phyloP scores from a whole-genome alignment of 345 rosid genomes.

The Eutrema yunnanense region DNA sequence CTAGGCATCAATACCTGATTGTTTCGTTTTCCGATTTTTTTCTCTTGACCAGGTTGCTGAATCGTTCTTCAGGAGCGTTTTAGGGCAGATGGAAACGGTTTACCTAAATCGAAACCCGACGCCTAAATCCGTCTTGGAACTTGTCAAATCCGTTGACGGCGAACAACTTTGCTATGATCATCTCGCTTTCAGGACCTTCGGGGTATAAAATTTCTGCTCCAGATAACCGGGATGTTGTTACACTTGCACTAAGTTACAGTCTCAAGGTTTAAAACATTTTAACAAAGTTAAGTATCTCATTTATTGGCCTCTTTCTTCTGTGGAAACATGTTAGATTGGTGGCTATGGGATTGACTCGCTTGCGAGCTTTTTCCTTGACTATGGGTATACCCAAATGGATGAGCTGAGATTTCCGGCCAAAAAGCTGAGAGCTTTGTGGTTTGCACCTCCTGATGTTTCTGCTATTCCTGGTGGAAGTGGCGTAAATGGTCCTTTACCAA shows the following conservation, averaged over 20 bases:
- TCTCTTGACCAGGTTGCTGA: conserved; percentile 38
- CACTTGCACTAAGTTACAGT: not conserved
- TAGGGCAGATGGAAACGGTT: conserved; percentile 62
- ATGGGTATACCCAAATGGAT: conserved; percentile 67
- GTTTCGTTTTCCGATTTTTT: not conserved
- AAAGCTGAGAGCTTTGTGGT: conserved; percentile 88
- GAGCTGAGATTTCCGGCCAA: conserved; percentile 90
- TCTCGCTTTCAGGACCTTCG: conserved; percentile 88
- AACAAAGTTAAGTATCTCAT: not conserved
- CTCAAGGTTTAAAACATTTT: not conserved
- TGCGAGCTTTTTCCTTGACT: conserved; percentile 71
- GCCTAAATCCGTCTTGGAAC: conserved; percentile 72
- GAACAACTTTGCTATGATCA: conserved; percentile 76
- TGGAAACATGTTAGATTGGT: conserved; percentile 39
- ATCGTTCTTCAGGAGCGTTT: conserved; percentile 66
- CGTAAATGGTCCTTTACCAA: conserved; percentile 69
- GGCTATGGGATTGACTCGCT: conserved; percentile 82
- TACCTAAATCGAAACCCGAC: conserved; percentile 75
- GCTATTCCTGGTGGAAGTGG: conserved; percentile 41
- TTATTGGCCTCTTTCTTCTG: not conserved
- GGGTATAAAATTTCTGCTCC: conserved; percentile 38
- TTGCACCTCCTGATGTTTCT: conserved; percentile 65
- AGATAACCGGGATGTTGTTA: not conserved
- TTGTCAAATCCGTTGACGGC: conserved; percentile 49
- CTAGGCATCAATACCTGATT: not conserved